Conservation (phyloP, 495 filamentous ascomycete genomes). For the Neurospora sp. region DNA sequence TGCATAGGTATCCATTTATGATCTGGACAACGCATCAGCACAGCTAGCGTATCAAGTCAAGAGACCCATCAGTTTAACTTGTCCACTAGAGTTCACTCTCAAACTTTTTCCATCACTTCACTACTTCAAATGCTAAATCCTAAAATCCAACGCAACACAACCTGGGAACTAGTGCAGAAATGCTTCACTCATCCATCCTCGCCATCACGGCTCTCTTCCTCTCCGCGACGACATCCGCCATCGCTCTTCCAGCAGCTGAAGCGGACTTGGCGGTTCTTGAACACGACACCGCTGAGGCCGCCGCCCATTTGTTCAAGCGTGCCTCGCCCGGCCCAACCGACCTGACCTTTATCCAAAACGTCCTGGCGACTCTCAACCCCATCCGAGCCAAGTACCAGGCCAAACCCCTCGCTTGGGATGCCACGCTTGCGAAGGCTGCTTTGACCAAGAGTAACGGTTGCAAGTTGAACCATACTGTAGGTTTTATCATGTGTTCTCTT, state of each 20-base stretch:
- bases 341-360: slow-evolving; percentile 6
- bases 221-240: neutral
- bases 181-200: neutral
- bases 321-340: slow-evolving; percentile 9
- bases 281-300: neutral
- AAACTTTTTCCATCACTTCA: neutral
- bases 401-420: slow-evolving; percentile 1
- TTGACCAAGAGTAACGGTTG: slow-evolving; percentile 13
- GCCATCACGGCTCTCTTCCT: neutral
- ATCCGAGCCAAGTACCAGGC: slow-evolving; percentile 7
- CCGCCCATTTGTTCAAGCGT: neutral
- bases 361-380: slow-evolving; percentile 7
- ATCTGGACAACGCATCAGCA: neutral
- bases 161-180: neutral
- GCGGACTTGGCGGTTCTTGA: neutral
- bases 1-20: neutral
- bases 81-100: neutral
- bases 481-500: neutral
- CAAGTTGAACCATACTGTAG: slow-evolving; percentile 10
- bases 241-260: neutral
- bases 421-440: slow-evolving; percentile 6
- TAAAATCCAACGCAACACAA: neutral
- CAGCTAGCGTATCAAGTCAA: too few species aligned
- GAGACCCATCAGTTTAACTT: too few species aligned
- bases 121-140: neutral